Base-by-base conservation (phyloP, 108 stramenopile species). In the Conticribra guillardii region DNA sequence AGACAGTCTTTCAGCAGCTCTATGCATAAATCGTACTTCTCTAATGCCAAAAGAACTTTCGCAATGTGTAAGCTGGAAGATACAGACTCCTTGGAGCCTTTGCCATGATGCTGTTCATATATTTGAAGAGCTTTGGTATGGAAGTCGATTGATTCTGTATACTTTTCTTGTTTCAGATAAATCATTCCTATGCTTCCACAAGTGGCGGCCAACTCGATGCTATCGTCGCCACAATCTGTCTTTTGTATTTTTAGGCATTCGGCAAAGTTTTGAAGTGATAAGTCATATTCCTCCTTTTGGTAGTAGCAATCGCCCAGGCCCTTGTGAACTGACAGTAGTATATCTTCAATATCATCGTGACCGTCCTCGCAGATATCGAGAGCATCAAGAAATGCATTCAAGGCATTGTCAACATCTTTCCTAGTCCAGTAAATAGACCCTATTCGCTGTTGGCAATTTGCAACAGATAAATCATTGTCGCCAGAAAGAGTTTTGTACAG, bases 151-250 rank as follows among this genome's bases (percentile, higher is more conserved):
- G 82, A 67, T 30, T 83, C 62, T 21, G 23, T 34, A 37, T 71
- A 64, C 48, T 58, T 54, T 1, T 54, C 41, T 58, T 51, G 59
- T 22, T 51, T 61, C 48, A 54, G 67, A 31, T 83, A 83, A 30
- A 76, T 24, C 37, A 70, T 41, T n/a, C 74, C 82, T 66, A 83
- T 80, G 19, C 59, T 44, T 26, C 74, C 61, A 54, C 67, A 83
- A 15, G 64, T 65, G 24, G 32, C 44, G 30, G 69, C 78, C 33
- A 80, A 52, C 17, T 83, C 73, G 41, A 66, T 54, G 17, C 62
- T 46, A 49, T 60, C 60, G 52, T 79, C 63, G 32, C 62, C 74
- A 4, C 64, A 32, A 34, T 69, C 79, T 17, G 23, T 44, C 48
- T 83, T 69, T 22, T 64, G 63, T 4, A 80, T 55, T 31, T 63